Conservation (phyloP, 2,329 filamentous ascomycete species). For the Epichloe hybrida region DNA sequence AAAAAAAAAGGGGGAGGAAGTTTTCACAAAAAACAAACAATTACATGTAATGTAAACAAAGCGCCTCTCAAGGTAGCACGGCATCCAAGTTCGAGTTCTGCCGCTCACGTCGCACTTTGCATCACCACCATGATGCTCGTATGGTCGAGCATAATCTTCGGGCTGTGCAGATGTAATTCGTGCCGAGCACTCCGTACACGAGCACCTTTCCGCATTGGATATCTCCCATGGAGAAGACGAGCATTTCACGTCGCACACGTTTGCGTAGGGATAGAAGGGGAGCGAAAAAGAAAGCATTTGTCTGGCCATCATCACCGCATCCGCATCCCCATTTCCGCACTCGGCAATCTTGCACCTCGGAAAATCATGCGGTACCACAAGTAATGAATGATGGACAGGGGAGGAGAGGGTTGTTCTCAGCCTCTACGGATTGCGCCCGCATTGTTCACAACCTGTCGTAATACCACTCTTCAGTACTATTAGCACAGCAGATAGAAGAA, state of each 20-base stretch:
- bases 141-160: conserved; percentile 1
- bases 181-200: not conserved
- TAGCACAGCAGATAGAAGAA: not conserved
- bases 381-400: not conserved
- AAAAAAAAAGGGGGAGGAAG: no score
- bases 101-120: conserved; percentile 1
- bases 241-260: no score
- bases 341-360: not conserved
- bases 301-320: no score
- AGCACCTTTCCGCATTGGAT: not conserved
- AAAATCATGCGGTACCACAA: not conserved
- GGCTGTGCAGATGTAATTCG: no score
- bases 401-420: no score
- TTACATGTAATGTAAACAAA: not conserved
- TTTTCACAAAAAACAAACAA: not conserved
- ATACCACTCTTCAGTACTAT: not conserved
- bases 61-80: not conserved
- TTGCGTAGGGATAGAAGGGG: no score
- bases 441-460: not conserved
- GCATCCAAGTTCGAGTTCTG: not conserved
- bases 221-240: no score
- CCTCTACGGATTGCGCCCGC: not conserved
- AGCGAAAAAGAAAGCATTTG: no score
- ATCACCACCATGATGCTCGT: not conserved
- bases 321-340: not conserved